Evolutionary conservation across 2,329 filamentous ascomycete species (phyloP), one percentile per base, ranked within the genome.

Genomic region (Chalara sp.): DNA sequence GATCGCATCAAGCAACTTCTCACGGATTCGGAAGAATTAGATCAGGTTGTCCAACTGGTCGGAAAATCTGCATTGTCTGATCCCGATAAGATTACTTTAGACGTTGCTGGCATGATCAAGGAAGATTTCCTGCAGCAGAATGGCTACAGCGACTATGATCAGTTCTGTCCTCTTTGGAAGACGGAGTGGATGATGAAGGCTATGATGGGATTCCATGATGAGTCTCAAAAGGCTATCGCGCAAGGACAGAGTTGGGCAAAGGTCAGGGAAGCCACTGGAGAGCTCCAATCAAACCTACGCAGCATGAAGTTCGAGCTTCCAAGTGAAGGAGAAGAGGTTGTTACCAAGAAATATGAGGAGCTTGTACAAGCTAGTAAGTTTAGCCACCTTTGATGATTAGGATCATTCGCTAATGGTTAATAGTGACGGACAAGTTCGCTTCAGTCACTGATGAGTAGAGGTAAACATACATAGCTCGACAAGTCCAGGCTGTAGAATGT

Each of bases 131-230:
- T 99, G 67, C 93, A 99, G 73, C 93, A 99, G 71, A 99, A 99
- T 74, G 93, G 93, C 57, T 99, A 99, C 81, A 93, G 87, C 60
- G 89, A 97, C 72, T 97, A 99, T 69, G 93, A 99, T 68, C 91
- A 97, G 74, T 99, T 95, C 83, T 99, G 93, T 68, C 93, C 93
- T 46, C 81, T 99, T 65, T 99, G 93, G 93, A 99, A 99, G 85
- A 99, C 93, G 0, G 87, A 95, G 70, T 99, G 93, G 86, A 97
- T 99, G 93, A 99, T 99, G 93, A 96, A 95, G 81, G 86, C 89
- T 58, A 97, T 99, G 84, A 88, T 99, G 78, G 88, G 86, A 52
- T 99, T 92, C 81, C 89, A 96, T 68, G 95, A 99, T 65, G 93
- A 99, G 76, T 85, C 89, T 29, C 92, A 97, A 70, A 97, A 96